These are phyloP conservation scores for Paraphaeosphaeria sporulosa DNA, from an alignment of 2,329 filamentous ascomycete species.

Conservation along the genomic window DNA sequence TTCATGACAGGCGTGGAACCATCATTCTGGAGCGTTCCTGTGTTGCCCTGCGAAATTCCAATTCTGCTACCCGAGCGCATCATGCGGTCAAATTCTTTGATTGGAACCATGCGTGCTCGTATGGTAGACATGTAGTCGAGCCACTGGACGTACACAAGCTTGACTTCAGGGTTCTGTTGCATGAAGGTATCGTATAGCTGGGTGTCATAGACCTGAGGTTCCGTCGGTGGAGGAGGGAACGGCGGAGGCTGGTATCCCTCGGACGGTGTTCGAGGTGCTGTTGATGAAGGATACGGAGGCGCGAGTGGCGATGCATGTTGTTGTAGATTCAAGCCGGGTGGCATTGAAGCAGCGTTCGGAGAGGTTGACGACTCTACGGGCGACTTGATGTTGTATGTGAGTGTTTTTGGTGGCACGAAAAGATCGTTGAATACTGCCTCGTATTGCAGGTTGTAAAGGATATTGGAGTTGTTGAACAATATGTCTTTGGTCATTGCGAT, in stretches of 20 bases:
- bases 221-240: constrained; percentile 41
- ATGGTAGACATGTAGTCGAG: constrained; percentile 77
- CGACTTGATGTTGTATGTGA: constrained; percentile 35
- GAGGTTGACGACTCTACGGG: constrained; percentile 21
- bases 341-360: constrained; percentile 19
- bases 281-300: constrained; percentile 3
- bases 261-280: constrained; percentile 10
- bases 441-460: constrained; percentile 70
- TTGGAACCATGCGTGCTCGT: constrained; percentile 72
- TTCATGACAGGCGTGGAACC: constrained; percentile 60
- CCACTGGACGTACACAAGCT: constrained; percentile 79
- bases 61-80: constrained; percentile 52
- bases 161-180: constrained; percentile 58
- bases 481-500: constrained; percentile 70
- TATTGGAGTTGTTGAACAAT: constrained; percentile 79
- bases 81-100: constrained; percentile 54
- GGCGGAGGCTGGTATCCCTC: constrained; percentile 23
- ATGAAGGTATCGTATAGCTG: constrained; percentile 59
- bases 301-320: background rate
- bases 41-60: constrained; percentile 69
- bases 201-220: constrained; percentile 44
- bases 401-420: constrained; percentile 27
- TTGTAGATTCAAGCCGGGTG: background rate
- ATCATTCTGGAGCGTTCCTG: constrained; percentile 75
- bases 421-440: constrained; percentile 48